Conservation (phyloP, 164 flowering plant species). For the Chimonanthus salicifolius region DNA sequence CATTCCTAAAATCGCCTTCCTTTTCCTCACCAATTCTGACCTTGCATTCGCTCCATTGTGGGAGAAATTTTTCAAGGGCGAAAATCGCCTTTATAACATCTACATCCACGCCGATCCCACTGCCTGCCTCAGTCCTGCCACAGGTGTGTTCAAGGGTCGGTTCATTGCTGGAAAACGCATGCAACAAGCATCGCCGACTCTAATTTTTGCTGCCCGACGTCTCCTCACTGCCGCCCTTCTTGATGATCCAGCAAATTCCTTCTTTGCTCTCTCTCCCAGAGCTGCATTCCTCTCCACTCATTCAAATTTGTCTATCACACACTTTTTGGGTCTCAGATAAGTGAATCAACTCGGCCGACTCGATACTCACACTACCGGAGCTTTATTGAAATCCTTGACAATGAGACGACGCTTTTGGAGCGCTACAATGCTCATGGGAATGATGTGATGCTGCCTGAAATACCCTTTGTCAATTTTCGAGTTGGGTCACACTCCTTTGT, state of each 20-base stretch:
- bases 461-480: constrained; percentile 53
- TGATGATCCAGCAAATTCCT: constrained; percentile 68
- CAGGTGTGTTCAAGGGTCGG: constrained; percentile 42
- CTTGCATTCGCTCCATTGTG: constrained; percentile 75
- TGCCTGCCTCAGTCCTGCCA: constrained; percentile 23
- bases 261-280: constrained; percentile 84
- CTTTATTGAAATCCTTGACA: constrained; percentile 67
- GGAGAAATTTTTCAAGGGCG: constrained; percentile 54
- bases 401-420: constrained; percentile 28
- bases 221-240: constrained; percentile 78
- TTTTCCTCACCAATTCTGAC: constrained; percentile 81
- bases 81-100: constrained; percentile 44
- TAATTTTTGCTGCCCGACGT: constrained; percentile 82
- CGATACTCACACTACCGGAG: constrained; percentile 25
- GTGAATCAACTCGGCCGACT: constrained; percentile 4
- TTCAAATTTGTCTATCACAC: constrained; percentile 52
- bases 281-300: constrained; percentile 83
- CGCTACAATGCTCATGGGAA: constrained; percentile 57
- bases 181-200: constrained; percentile 67
- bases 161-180: constrained; percentile 61
- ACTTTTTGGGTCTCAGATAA: constrained; percentile 28
- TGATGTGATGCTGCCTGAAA: constrained; percentile 73
- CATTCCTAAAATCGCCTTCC: constrained; percentile 71
- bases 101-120: constrained; percentile 90
- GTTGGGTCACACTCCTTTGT: constrained; percentile 88